Percentiles rank a stretch among this genome's conserved stretches.
Conservation (phyloP, 2,329 filamentous ascomycete species). For the Apiospora koreana region DNA sequence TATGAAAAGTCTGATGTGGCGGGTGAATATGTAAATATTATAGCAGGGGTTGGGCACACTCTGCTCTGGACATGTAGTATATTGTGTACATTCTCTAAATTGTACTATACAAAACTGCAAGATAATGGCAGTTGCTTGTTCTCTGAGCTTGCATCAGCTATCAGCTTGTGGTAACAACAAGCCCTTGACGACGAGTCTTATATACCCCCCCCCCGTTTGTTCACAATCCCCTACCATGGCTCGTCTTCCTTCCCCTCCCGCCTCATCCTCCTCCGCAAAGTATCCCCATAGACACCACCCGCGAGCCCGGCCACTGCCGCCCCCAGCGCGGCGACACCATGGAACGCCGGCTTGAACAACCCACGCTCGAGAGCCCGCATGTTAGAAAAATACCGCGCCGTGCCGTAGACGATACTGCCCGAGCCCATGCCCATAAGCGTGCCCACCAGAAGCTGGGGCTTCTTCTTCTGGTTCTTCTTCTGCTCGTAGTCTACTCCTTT, state of each 20-base stretch:
- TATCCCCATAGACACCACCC: constrained; percentile 30
- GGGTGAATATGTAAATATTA: background rate
- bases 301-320: constrained; percentile 32
- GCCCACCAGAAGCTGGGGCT: constrained; percentile 38
- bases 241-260: constrained; percentile 19
- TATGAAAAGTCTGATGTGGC: background rate
- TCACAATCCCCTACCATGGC: too few relatives aligned
- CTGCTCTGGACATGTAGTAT: constrained; percentile 1
- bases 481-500: constrained; percentile 16
- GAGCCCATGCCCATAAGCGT: constrained; percentile 45
- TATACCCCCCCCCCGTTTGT: too few relatives aligned
- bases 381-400: constrained; percentile 46
- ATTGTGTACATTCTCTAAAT: background rate
- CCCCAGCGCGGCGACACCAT: constrained; percentile 30
- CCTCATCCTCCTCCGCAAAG: constrained; percentile 22
- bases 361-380: constrained; percentile 43
- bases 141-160: background rate
- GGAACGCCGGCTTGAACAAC: constrained; percentile 38
- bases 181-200: too few relatives aligned
- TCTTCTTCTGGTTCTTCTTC: constrained; percentile 26
- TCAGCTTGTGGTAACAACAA: too few relatives aligned
- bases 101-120: background rate
- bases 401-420: constrained; percentile 48
- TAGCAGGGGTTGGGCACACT: background rate
- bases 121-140: background rate